Conservation (phyloP, 148 eudicot species). For the Vaccinium darrowii region DNA sequence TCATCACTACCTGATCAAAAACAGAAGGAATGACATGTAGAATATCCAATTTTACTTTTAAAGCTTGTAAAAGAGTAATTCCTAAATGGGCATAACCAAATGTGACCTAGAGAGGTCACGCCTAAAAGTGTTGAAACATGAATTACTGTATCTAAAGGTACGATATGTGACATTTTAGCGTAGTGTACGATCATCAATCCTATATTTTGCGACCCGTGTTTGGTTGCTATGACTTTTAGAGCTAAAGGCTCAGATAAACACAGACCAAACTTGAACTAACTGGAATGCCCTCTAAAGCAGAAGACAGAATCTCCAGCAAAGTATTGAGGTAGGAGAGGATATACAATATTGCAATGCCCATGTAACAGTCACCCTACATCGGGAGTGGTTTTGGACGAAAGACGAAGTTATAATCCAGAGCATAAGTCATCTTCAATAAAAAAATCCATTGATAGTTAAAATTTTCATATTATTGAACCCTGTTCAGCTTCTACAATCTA, state of each 20-base stretch:
- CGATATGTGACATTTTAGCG: background rate
- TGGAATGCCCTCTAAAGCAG: background rate
- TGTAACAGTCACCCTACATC: background rate
- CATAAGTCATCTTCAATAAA: background rate
- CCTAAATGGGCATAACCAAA: background rate
- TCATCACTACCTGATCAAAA: conserved; percentile 32
- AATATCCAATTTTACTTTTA: background rate
- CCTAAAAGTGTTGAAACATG: background rate
- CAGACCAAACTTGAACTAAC: background rate
- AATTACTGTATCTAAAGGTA: conserved; percentile 1
- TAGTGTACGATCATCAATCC: background rate
- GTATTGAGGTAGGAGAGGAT: background rate
- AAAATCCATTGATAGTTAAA: background rate
- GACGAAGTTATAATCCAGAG: background rate
- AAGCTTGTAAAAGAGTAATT: background rate
- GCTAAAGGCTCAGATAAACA: background rate
- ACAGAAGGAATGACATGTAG: background rate
- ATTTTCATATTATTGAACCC: background rate
- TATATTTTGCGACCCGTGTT: background rate
- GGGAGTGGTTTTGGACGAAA: background rate
- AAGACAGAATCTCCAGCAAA: background rate
- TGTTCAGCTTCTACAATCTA: background rate
- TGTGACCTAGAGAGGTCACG: background rate
- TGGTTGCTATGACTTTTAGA: background rate
- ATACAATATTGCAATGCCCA: background rate